These are phyloP conservation scores for Microdochium paspali DNA, from an alignment of 2,329 filamentous ascomycete species.

Conservation along the genomic window DNA sequence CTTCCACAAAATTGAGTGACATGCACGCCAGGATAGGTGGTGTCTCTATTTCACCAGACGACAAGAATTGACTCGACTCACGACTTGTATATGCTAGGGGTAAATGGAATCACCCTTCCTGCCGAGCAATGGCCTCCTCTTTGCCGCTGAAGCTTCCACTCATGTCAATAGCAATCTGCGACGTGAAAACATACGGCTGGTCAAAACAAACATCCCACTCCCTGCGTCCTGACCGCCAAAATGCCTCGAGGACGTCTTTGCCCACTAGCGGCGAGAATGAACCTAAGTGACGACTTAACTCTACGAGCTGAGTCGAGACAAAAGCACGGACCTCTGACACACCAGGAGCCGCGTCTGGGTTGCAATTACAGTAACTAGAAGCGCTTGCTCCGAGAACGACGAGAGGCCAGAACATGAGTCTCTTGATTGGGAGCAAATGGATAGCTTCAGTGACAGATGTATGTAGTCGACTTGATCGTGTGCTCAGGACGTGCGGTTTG, in stretches of 20 bases:
- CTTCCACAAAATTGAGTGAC: too few relatives aligned
- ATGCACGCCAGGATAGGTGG: too few relatives aligned
- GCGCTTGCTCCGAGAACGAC: constrained; percentile 21
- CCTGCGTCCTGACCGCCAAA: constrained; percentile 17
- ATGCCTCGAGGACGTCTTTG: constrained; percentile 19
- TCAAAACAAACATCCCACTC: constrained; percentile 29
- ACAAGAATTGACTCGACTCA: too few relatives aligned
- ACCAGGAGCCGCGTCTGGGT: constrained; percentile 12
- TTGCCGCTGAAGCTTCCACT: too few relatives aligned
- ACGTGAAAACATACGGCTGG: constrained; percentile 9
- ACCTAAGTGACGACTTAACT: constrained; percentile 16
- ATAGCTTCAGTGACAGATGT: constrained; percentile 11
- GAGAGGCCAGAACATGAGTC: constrained; percentile 23
- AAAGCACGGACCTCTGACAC: constrained; percentile 13
- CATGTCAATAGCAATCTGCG: constrained; percentile 10
- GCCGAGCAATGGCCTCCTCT: too few relatives aligned
- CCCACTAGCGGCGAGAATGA: constrained; percentile 20
- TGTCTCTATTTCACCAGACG: too few relatives aligned
- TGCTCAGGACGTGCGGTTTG: too few relatives aligned
- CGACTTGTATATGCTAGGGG: too few relatives aligned
- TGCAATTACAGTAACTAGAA: background rate
- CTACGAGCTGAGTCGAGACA: constrained; percentile 13
- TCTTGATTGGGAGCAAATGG: constrained; percentile 7
- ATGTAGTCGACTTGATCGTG: constrained; percentile 9
- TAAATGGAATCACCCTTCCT: too few relatives aligned